These are phyloP conservation scores for Lipomyces chichibuensis DNA, from an alignment of 805 yeast genomes.

Conservation along the genomic window DNA sequence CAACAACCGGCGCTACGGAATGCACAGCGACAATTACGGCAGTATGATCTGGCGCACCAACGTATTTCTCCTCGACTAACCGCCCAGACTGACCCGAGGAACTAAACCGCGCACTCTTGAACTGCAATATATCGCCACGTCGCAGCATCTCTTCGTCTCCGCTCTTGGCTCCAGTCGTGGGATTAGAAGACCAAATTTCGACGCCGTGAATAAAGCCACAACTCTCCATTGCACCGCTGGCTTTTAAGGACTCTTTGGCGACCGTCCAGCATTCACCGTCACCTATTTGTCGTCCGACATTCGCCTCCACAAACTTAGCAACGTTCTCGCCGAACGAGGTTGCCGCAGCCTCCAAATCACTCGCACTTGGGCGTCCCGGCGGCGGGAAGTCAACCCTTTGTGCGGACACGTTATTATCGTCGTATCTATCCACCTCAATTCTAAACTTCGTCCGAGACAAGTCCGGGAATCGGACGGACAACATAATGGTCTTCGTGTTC, in stretches of 20 bases:
- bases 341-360: slow-evolving; percentile 39
- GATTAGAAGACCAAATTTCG: slow-evolving; percentile 4
- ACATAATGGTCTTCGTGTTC: slow-evolving; percentile 29
- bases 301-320: slow-evolving; percentile 45
- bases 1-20: slow-evolving; percentile 19
- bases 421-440: slow-evolving; percentile 43
- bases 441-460: slow-evolving; percentile 41
- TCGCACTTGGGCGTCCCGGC: slow-evolving; percentile 44
- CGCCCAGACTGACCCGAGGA: slow-evolving; percentile 25
- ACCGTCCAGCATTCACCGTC: slow-evolving; percentile 50
- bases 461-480: slow-evolving; percentile 43
- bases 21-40: slow-evolving; percentile 41
- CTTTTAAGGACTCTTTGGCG: slow-evolving; percentile 44
- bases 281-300: slow-evolving; percentile 43
- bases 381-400: slow-evolving; percentile 47
- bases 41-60: slow-evolving; percentile 47
- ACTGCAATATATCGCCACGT: slow-evolving; percentile 47
- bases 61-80: slow-evolving; percentile 20
- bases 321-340: slow-evolving; percentile 42
- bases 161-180: slow-evolving; percentile 6
- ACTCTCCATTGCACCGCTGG: slow-evolving; percentile 33
- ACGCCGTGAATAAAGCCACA: slow-evolving; percentile 27
- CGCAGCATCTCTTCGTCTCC: slow-evolving; percentile 38
- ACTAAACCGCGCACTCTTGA: slow-evolving; percentile 40
- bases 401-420: slow-evolving; percentile 43